phyloP scores from a whole-genome alignment of 495 filamentous ascomycete genomes.

The Penicillium simplicissimum region DNA sequence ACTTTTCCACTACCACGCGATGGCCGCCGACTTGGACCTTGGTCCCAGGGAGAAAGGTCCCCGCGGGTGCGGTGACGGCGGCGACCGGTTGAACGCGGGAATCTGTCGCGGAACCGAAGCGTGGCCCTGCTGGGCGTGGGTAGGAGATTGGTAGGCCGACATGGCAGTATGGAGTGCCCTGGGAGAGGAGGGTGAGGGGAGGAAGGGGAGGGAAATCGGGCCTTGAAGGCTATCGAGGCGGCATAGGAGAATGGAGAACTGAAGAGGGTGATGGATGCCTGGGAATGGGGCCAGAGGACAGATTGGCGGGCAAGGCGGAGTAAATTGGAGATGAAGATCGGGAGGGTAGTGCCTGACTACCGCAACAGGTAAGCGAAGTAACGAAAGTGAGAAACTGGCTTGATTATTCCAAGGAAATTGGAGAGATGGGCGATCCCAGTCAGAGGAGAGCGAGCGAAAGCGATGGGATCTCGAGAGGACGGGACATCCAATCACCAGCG shows the following conservation, averaged over 20 bases:
- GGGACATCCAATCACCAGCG: slow-evolving; percentile 30
- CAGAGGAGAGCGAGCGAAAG: slow-evolving; percentile 1
- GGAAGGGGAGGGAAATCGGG: slow-evolving; percentile 1
- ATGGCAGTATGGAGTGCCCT: slow-evolving; percentile 34
- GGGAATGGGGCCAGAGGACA: slow-evolving; percentile 30
- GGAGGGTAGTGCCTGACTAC: slow-evolving; percentile 28
- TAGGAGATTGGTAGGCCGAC: slow-evolving; percentile 34
- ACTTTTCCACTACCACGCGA: slow-evolving; percentile 94
- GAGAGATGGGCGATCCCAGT: background rate
- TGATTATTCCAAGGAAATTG: background rate
- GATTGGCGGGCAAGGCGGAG: slow-evolving; percentile 27
- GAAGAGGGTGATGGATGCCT: slow-evolving; percentile 21
- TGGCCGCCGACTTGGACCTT: slow-evolving; percentile 94
- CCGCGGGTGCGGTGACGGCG: slow-evolving; percentile 63
- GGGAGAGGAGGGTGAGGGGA: slow-evolving; percentile 3
- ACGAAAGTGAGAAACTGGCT: slow-evolving; percentile 1
- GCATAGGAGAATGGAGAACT: slow-evolving; percentile 24
- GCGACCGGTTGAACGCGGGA: slow-evolving; percentile 42
- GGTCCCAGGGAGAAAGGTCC: slow-evolving; percentile 89
- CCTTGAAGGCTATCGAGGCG: slow-evolving; percentile 25
- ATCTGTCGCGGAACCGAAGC: slow-evolving; percentile 34
- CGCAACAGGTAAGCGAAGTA: slow-evolving; percentile 11
- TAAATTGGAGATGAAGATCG: slow-evolving; percentile 1
- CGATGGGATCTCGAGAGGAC: slow-evolving; percentile 22
- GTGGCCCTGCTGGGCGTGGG: slow-evolving; percentile 36